Conservation (phyloP, 192 early-diverging fungal species). For the Coemansia sp. region DNA sequence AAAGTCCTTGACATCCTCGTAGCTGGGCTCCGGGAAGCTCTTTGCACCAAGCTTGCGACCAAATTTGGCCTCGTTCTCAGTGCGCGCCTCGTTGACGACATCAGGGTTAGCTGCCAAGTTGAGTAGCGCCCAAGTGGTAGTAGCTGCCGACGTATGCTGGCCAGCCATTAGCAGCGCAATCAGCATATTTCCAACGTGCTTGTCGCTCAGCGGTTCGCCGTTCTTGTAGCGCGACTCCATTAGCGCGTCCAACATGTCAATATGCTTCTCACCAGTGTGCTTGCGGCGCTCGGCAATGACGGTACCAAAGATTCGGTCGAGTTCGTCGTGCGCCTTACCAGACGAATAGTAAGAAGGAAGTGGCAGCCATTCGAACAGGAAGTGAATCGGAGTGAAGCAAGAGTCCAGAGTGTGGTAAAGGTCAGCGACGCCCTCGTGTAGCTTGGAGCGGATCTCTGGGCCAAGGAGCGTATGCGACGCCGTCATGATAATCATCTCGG, state of each 20-base stretch:
- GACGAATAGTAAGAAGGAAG: constrained; percentile 83
- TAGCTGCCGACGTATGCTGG: constrained; percentile 95
- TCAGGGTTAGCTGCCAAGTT: constrained; percentile 79
- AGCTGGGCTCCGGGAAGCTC: constrained; percentile 56
- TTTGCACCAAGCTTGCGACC: constrained; percentile 57
- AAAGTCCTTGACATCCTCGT: constrained; percentile 77
- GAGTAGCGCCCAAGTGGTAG: constrained; percentile 87
- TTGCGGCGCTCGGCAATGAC: constrained; percentile 81
- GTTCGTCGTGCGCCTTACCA: constrained; percentile 79
- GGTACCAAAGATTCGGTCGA: constrained; percentile 74
- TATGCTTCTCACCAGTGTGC: constrained; percentile 56
- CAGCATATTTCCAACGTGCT: constrained; percentile 90
- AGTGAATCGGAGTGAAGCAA: constrained; percentile 93
- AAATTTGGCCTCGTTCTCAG: constrained; percentile 68
- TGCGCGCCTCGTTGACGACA: constrained; percentile 65
- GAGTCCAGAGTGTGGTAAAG: constrained; percentile 94
- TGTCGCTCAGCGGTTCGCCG: constrained; percentile 79
- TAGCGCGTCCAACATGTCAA: constrained; percentile 80
- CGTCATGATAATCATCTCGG: constrained; percentile 90
- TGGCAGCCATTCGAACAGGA: constrained; percentile 90
- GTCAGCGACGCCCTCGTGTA: constrained; percentile 82
- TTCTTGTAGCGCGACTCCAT: constrained; percentile 89
- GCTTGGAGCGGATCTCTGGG: constrained; percentile 82
- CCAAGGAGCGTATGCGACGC: constrained; percentile 94
- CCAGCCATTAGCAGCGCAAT: constrained; percentile 97